Evolutionary conservation across 805 yeast species (phyloP).

Genomic region (Candida silvicultrix): DNA sequence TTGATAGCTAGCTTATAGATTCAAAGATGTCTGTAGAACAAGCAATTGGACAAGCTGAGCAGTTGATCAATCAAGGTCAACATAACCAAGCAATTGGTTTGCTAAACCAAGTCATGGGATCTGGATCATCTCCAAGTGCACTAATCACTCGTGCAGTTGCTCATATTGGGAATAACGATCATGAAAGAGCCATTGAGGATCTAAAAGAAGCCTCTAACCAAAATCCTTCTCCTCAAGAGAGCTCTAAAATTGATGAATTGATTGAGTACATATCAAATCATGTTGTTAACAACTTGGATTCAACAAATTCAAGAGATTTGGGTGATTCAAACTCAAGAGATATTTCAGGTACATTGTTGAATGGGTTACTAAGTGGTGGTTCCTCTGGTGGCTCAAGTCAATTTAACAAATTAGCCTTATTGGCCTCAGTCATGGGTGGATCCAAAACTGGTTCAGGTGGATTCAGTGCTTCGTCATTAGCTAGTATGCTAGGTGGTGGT

Average conservation of each 20-base stretch:
- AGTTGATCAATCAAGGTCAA: constrained; percentile 1
- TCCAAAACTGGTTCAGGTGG: constrained; percentile 4
- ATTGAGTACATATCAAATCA: constrained; percentile 15
- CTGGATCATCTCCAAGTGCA: constrained; percentile 13
- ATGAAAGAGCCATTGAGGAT: constrained; percentile 17
- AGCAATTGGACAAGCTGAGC: constrained; percentile 10
- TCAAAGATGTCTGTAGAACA: constrained; percentile 6
- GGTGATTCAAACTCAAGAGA: constrained; percentile 15
- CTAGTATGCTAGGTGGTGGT: constrained; percentile 1
- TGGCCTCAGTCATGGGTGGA: constrained; percentile 10
- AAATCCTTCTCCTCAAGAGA: constrained; percentile 15
- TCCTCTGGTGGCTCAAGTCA: constrained; percentile 8
- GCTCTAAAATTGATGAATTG: constrained; percentile 13
- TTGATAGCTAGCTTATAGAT: constrained; percentile 4
- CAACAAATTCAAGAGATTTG: constrained; percentile 13
- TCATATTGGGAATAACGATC: constrained; percentile 10
- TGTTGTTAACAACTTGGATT: constrained; percentile 15
- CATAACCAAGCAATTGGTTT: constrained; percentile 2
- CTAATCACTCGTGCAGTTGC: constrained; percentile 19
- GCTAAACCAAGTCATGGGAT: not conserved
- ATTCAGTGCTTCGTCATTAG: not conserved
- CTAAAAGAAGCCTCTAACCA: constrained; percentile 15
- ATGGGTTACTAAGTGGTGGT: constrained; percentile 18
- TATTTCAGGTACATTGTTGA: constrained; percentile 12
- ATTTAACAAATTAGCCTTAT: constrained; percentile 9